Base-by-base conservation (phyloP, 805 yeast genomes). In the Metschnikowia amazonensis region DNA sequence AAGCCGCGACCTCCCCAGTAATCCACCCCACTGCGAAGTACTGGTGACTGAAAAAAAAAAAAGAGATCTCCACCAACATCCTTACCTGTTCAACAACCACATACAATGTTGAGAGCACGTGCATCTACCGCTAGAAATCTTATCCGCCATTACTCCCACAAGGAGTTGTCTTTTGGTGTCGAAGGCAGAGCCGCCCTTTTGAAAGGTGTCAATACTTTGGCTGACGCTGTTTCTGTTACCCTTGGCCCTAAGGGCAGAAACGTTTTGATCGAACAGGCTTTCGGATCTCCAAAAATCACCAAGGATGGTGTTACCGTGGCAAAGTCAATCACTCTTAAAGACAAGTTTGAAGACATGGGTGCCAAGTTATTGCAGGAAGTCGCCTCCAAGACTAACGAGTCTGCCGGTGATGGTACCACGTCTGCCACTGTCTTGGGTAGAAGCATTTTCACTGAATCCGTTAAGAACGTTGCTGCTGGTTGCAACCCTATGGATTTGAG, bases 271-370 rank as follows among this genome's bases (percentile, higher is more conserved):
- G 98, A 92, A 74, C 99, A 94, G 74, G 85, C 88, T 52, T 94
- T 88, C 57, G 97, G 97, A 56, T 80, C 96, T 43, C 99, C 99
- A 59, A 92, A 92, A 76, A 92, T 92, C 77, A 92, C 99, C 70
- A 92, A 92, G 75, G 99, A 92, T 67, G 99, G 99, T 80, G 97
- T 89, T 43, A 89, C 98, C 38, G 97, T 92, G 49, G 99, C 99
- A 51, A 81, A 78, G 62, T 82, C 95, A 45, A 81, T 92, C 60
- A 79, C 80, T 34, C 74, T 94, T 56, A 74, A 84, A 65, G 95
- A 94, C 75, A 88, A 84, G 69, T 92, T 90, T 62, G 98, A 92
- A 75, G 92, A 92, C 72, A 76, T 94, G 76, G 99, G 99, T 49
- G 97, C 97, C 47, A 88, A 87, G 74, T 77, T 92, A 56, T 74